Evolutionary conservation across 148 eudicot species (phyloP).

Genomic region (Chenopodium formosanum): DNA sequence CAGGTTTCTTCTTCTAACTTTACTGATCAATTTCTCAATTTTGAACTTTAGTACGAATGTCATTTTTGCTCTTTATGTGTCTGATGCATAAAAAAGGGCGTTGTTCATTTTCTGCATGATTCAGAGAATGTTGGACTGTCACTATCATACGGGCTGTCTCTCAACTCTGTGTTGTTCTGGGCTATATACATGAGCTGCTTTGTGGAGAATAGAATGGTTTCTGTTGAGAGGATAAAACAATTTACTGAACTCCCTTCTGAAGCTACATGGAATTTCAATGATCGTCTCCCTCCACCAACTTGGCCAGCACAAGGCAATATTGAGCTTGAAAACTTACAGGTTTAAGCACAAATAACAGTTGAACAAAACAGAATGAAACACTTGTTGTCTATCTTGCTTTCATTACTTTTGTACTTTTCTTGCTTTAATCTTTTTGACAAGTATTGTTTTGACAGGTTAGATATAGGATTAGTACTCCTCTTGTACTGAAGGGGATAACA

Average conservation of each 20-base stretch:
- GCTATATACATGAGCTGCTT: slow-evolving; percentile 76
- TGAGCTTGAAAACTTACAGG: slow-evolving; percentile 72
- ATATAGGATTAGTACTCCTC: slow-evolving; percentile 82
- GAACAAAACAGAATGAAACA: neutral
- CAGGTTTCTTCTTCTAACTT: slow-evolving; percentile 47
- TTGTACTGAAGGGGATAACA: slow-evolving; percentile 79
- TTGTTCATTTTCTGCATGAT: slow-evolving; percentile 6
- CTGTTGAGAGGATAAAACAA: slow-evolving; percentile 93
- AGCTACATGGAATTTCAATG: slow-evolving; percentile 73
- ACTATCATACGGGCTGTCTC: slow-evolving; percentile 91
- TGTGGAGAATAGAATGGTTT: slow-evolving; percentile 87
- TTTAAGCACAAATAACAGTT: neutral
- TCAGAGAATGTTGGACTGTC: slow-evolving; percentile 86
- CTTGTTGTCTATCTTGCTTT: neutral
- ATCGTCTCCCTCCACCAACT: slow-evolving; percentile 54
- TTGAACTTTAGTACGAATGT: neutral
- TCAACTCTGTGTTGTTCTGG: slow-evolving; percentile 60
- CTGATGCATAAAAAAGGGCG: neutral
- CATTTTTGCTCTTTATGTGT: neutral
- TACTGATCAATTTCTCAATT: neutral
- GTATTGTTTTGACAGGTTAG: slow-evolving; percentile 54
- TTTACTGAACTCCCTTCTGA: slow-evolving; percentile 75
- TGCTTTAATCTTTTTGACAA: neutral
- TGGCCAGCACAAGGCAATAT: slow-evolving; percentile 83
- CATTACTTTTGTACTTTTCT: too few relatives aligned